Evolutionary conservation across 2,329 filamentous ascomycete genomes (phyloP).

Genomic region (Ascocoryne sarcoides): DNA sequence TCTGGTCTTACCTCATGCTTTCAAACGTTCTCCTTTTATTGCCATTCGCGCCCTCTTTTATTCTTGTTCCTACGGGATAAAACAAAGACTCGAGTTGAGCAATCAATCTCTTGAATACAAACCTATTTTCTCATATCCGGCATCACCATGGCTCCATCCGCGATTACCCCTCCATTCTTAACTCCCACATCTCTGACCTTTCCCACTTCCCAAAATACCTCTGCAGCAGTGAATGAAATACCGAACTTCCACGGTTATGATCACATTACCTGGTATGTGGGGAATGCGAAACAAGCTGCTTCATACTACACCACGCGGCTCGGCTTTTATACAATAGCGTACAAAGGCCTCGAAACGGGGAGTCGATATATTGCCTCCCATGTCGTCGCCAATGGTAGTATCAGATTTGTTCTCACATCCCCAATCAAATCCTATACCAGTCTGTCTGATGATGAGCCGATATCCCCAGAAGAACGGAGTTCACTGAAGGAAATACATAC

Average conservation of each 20-base stretch:
- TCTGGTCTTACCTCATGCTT: too few relatives aligned
- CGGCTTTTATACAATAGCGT: slow-evolving; percentile 76
- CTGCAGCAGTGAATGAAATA: slow-evolving; percentile 43
- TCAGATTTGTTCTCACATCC: slow-evolving; percentile 78
- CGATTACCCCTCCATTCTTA: slow-evolving; percentile 13
- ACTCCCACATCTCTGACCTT: slow-evolving; percentile 28
- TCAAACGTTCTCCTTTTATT: too few relatives aligned
- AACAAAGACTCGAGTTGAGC: slow-evolving; percentile 1
- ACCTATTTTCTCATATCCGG: neutral
- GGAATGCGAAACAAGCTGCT: slow-evolving; percentile 92
- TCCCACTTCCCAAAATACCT: slow-evolving; percentile 37
- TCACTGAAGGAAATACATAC: slow-evolving; percentile 67
- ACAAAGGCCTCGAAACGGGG: slow-evolving; percentile 81
- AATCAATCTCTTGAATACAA: neutral
- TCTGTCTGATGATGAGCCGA: slow-evolving; percentile 50
- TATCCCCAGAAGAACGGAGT: slow-evolving; percentile 52
- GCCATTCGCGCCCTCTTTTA: too few relatives aligned
- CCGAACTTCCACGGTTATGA: slow-evolving; percentile 75
- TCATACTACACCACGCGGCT: slow-evolving; percentile 82
- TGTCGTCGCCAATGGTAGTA: slow-evolving; percentile 67
- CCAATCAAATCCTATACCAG: slow-evolving; percentile 57
- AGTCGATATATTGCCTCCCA: slow-evolving; percentile 74
- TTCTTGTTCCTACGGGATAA: neutral
- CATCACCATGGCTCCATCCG: slow-evolving; percentile 22
- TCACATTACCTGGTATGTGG: slow-evolving; percentile 92